Conservation (phyloP, 352 stramenopile genomes). For the Poterioochromonas sp. region DNA sequence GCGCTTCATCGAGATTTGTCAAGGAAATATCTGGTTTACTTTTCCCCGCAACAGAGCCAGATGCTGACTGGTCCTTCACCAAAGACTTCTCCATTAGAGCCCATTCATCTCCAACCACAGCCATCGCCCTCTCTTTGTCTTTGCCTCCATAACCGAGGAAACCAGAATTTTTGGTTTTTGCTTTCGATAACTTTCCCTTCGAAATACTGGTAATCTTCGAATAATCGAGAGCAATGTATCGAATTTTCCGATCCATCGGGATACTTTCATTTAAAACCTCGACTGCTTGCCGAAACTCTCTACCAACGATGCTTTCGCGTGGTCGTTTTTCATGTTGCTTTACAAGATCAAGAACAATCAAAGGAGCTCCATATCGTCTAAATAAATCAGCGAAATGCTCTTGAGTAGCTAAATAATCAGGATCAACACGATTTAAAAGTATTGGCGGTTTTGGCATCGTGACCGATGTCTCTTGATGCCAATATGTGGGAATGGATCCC, state of each 20-base stretch:
- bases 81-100: slow-evolving; percentile 21
- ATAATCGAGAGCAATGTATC: slow-evolving; percentile 90
- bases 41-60: neutral
- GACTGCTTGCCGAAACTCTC: slow-evolving; percentile 91
- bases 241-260: slow-evolving; percentile 70
- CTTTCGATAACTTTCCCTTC: slow-evolving; percentile 53
- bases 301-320: slow-evolving; percentile 92
- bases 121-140: slow-evolving; percentile 46
- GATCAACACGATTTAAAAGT: slow-evolving; percentile 86
- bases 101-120: slow-evolving; percentile 30
- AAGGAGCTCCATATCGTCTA: slow-evolving; percentile 85
- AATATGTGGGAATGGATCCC: slow-evolving; percentile 98
- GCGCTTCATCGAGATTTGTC: neutral
- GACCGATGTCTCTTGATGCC: slow-evolving; percentile 94
- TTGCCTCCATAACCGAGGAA: slow-evolving; percentile 37
- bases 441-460: slow-evolving; percentile 96
- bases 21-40: neutral
- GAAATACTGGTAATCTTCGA: slow-evolving; percentile 33
- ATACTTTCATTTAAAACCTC: slow-evolving; percentile 92
- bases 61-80: neutral
- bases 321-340: slow-evolving; percentile 90
- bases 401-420: slow-evolving; percentile 86
- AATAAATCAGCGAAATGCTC: slow-evolving; percentile 83
- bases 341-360: slow-evolving; percentile 95
- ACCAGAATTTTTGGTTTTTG: slow-evolving; percentile 51